Evolutionary conservation across 805 yeast genomes (phyloP).

Genomic region (Wickerhamomyces strasburgensis): DNA sequence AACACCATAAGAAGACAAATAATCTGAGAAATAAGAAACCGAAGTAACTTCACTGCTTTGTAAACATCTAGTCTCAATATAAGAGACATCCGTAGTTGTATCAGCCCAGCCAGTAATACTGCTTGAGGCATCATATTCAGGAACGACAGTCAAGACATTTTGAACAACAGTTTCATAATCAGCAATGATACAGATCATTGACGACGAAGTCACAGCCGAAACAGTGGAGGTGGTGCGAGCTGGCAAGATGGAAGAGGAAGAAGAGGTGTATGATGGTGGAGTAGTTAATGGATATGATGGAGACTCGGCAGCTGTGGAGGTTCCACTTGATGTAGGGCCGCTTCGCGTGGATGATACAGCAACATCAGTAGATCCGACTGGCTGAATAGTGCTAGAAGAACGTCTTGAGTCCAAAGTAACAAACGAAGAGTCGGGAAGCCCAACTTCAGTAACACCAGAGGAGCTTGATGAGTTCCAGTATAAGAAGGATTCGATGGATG

Average conservation of each 20-base stretch:
- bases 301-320: conserved; percentile 1
- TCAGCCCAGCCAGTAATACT: conserved; percentile 23
- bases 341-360: neutral
- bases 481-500: too few species aligned
- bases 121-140: conserved; percentile 14
- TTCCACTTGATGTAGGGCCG: neutral
- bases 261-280: neutral
- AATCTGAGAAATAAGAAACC: conserved; percentile 17
- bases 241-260: neutral
- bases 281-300: neutral
- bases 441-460: too few species aligned
- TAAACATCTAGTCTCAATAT: conserved; percentile 20
- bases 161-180: conserved; percentile 22
- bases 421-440: neutral
- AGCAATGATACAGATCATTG: conserved; percentile 20
- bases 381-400: neutral
- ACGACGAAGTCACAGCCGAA: conserved; percentile 17
- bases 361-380: neutral
- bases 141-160: conserved; percentile 18
- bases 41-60: conserved; percentile 16
- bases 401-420: neutral
- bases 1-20: conserved; percentile 18
- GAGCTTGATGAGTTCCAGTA: too few species aligned
- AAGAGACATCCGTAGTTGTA: conserved; percentile 11
- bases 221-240: conserved; percentile 1